Conservation (phyloP, 768 basidiomycete species). For the Trametes coccinea region DNA sequence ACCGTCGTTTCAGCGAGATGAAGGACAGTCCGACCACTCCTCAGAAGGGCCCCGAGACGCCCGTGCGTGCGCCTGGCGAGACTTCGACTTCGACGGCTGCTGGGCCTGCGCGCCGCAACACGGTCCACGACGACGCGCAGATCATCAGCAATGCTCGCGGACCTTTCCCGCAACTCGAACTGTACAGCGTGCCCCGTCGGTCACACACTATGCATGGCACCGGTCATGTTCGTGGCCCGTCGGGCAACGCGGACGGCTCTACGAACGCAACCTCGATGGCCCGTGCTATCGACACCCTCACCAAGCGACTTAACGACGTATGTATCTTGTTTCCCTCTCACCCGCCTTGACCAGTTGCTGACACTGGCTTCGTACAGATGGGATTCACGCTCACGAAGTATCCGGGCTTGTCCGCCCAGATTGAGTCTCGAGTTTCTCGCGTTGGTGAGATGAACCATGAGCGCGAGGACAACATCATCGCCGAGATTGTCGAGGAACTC, state of each 20-base stretch:
- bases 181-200: constrained; percentile 56
- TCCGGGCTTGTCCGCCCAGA: constrained; percentile 53
- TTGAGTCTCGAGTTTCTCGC: constrained; percentile 32
- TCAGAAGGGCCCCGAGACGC: constrained; percentile 1
- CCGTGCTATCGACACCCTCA: constrained; percentile 45
- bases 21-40: constrained; percentile 13
- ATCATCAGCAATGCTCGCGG: constrained; percentile 65
- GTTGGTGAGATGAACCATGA: constrained; percentile 20
- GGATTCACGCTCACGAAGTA: constrained; percentile 65
- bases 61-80: constrained; percentile 21
- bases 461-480: constrained; percentile 29
- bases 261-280: constrained; percentile 33
- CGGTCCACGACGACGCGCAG: constrained; percentile 34
- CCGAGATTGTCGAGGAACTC: constrained; percentile 32
- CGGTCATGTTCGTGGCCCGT: constrained; percentile 32
- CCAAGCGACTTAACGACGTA: constrained; percentile 64
- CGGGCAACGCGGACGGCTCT: constrained; percentile 31
- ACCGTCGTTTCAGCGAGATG: constrained; percentile 12
- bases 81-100: neutral
- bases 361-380: constrained; percentile 48
- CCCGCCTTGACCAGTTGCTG: neutral
- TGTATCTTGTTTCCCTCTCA: constrained; percentile 29
- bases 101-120: neutral
- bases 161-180: constrained; percentile 61
- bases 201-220: constrained; percentile 40